A percentile compares a stretch with the other conserved stretches of the same genome.
Evolutionary conservation across 805 yeast genomes (phyloP).

Genomic region (Candida mattraensis): DNA sequence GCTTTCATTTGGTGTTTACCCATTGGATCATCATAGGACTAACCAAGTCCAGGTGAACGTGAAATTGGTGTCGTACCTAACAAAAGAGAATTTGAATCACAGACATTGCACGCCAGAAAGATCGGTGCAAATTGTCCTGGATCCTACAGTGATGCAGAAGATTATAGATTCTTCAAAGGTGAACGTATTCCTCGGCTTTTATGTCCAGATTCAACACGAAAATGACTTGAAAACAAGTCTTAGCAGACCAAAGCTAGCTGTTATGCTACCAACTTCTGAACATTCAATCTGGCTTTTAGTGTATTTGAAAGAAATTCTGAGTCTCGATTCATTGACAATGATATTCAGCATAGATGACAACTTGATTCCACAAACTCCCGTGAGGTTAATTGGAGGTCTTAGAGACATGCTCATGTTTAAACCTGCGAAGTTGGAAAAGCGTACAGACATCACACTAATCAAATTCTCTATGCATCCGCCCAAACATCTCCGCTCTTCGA

Average conservation of each 20-base stretch:
- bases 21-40: constrained; percentile 1
- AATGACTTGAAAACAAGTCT: neutral
- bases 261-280: constrained; percentile 6
- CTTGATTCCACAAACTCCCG: no score
- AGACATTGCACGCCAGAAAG: neutral
- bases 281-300: constrained; percentile 12
- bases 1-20: constrained; percentile 2
- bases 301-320: constrained; percentile 1
- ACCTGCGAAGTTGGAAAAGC: no score
- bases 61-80: constrained; percentile 8
- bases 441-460: no score
- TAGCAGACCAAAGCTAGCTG: constrained; percentile 1
- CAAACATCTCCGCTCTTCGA: neutral
- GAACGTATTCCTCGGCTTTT: constrained; percentile 10
- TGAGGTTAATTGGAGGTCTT: no score
- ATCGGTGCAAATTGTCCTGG: constrained; percentile 9
- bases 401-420: no score
- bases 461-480: constrained; percentile 15
- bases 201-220: constrained; percentile 1
- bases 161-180: neutral
- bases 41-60: constrained; percentile 2
- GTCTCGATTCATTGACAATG: no score
- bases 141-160: constrained; percentile 1
- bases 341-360: no score
- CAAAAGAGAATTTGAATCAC: constrained; percentile 1